phyloP scores from a whole-genome alignment of 2,329 filamentous ascomycete species.

The Aspergillus sp. region DNA sequence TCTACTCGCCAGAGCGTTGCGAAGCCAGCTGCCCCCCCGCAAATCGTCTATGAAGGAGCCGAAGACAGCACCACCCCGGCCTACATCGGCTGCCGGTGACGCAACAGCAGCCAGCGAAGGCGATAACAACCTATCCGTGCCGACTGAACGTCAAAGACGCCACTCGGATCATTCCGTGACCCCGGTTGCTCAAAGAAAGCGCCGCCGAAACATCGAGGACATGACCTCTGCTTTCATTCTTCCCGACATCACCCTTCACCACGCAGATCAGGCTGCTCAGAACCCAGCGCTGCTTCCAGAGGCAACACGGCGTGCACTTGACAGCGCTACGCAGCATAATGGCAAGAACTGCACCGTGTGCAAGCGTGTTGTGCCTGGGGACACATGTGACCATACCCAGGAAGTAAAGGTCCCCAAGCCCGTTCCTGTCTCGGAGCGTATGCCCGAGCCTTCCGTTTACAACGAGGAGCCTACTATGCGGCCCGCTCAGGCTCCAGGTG shows the following conservation, averaged over 20 bases:
- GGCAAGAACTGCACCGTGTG: constrained; percentile 55
- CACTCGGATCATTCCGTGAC: constrained; percentile 44
- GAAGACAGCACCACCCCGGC: constrained; percentile 30
- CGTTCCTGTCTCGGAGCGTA: constrained; percentile 47
- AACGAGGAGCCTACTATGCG: constrained; percentile 58
- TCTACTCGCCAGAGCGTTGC: constrained; percentile 32
- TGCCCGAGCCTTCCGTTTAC: constrained; percentile 37
- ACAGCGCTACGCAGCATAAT: constrained; percentile 45
- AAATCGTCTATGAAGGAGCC: constrained; percentile 54
- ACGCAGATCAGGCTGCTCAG: constrained; percentile 21
- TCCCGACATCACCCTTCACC: constrained; percentile 55
- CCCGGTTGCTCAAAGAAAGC: constrained; percentile 47
- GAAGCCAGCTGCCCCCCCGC: constrained; percentile 38
- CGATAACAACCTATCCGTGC: constrained; percentile 25
- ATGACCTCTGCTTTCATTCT: constrained; percentile 63
- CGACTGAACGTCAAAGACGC: constrained; percentile 27
- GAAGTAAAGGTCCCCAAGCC: constrained; percentile 45
- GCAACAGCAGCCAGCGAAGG: constrained; percentile 27
- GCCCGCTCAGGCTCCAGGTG: constrained; percentile 61
- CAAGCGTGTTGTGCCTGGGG: constrained; percentile 37
- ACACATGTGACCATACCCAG: constrained; percentile 27
- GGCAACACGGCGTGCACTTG: constrained; percentile 36
- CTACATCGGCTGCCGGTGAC: constrained; percentile 31
- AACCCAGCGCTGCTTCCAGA: constrained; percentile 32
- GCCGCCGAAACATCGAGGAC: constrained; percentile 45